Base-by-base conservation (phyloP, 768 basidiomycete species). In the Serpula lacrymans region DNA sequence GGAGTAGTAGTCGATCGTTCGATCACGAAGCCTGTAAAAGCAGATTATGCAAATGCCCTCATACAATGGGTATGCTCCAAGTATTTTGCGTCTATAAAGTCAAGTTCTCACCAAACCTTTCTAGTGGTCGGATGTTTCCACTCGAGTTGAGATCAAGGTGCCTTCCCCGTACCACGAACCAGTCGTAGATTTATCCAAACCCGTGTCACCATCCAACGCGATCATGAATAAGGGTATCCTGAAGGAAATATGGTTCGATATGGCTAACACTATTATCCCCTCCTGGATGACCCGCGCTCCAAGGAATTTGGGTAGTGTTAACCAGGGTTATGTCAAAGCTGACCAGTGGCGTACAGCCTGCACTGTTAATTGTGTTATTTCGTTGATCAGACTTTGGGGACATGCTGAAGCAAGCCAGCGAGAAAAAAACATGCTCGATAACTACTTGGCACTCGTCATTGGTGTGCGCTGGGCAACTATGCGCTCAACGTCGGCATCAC, bases 301-400 rank as follows among this genome's bases (percentile, higher is more conserved):
- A 13, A 43, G 3, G 7, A 65, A 65, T 43, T 48, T 64, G 29
- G 62, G 65, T 10, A 57, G 65, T 29, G 23, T 43, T 8, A 47
- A 26, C 1, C 63, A 64, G 45, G 61, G 60, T 13, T 63, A 65
- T 30, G 50, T 67, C 6, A 64, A 64, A 39, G 61, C 60, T 21
- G 43, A 61, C 42, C 46, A 64, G 34, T 58, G 33, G 33, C 36
- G 46, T 23, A 45, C 39, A 24, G 31, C 58, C 1, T 55, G 56
- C 27, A 53, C 48, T 0, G 31, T 61, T 12, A 37, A 62, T 34
- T 46, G 63, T 9, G 45, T 50, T 3, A 54, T 64, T 10, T 58
- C 62, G 1, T 47, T 66, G 1, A 53, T 53, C 14, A 47, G 56
- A 12, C 43, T 64, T 10, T 66, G 64, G 64, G 44, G 46, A 2